phyloP scores from a whole-genome alignment of 441 rosid species.

The Dalechampia spathulata region DNA sequence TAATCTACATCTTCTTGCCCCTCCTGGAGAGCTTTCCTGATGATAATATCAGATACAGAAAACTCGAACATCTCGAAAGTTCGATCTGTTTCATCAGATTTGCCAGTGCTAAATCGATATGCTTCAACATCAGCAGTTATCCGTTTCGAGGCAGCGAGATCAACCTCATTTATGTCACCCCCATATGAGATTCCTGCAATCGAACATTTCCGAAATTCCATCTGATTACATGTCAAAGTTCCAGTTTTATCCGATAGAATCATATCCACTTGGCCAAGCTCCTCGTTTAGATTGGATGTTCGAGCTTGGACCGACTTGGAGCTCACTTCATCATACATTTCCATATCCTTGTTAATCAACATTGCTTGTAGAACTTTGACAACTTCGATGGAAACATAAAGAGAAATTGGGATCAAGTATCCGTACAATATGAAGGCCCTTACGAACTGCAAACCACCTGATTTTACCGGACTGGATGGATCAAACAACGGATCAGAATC shows the following conservation, averaged over 20 bases:
- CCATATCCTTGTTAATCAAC: slow-evolving; percentile 54
- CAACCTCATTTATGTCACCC: slow-evolving; percentile 48
- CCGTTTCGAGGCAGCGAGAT: slow-evolving; percentile 55
- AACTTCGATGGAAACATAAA: slow-evolving; percentile 81
- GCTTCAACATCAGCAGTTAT: slow-evolving; percentile 43
- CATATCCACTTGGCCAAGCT: slow-evolving; percentile 75
- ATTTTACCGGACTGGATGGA: slow-evolving; percentile 35
- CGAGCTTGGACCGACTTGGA: slow-evolving; percentile 53
- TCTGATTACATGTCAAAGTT: slow-evolving; percentile 86
- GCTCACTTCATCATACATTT: slow-evolving; percentile 58
- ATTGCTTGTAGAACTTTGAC: slow-evolving; percentile 69
- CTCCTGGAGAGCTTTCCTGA: slow-evolving; percentile 16
- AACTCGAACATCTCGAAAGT: slow-evolving; percentile 20
- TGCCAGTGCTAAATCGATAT: slow-evolving; percentile 10
- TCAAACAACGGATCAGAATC: slow-evolving; percentile 24
- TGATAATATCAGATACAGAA: slow-evolving; percentile 10
- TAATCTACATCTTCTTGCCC: slow-evolving; percentile 17
- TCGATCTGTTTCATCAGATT: slow-evolving; percentile 13
- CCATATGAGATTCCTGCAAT: slow-evolving; percentile 74
- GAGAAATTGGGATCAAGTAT: slow-evolving; percentile 73
- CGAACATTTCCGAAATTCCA: slow-evolving; percentile 81
- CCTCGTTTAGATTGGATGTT: slow-evolving; percentile 78
- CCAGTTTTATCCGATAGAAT: slow-evolving; percentile 69
- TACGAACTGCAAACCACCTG: slow-evolving; percentile 45
- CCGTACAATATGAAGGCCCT: slow-evolving; percentile 68